phyloP scores from a whole-genome alignment of 2,329 filamentous ascomycete species.

The Penicillium brevicompactum region DNA sequence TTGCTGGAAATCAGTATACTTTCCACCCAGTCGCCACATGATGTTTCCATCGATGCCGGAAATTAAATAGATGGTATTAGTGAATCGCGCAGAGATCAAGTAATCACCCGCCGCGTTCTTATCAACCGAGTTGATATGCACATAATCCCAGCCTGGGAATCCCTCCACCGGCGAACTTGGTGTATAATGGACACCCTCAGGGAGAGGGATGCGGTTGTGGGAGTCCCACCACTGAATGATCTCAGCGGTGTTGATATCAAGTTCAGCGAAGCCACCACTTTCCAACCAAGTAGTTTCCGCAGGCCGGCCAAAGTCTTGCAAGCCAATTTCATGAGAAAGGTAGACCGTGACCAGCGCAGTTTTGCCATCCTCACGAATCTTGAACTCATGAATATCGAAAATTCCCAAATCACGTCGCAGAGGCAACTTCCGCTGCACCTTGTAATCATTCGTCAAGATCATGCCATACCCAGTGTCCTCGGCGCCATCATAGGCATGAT shows the following conservation, averaged over 20 bases:
- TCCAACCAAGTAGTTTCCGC: conserved; percentile 28
- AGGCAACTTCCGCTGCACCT: conserved; percentile 45
- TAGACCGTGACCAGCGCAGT: conserved; percentile 31
- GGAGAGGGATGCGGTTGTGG: conserved; percentile 30
- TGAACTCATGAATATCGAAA: conserved; percentile 45
- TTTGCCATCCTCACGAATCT: conserved; percentile 33
- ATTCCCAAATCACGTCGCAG: conserved; percentile 24
- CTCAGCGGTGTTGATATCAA: conserved; percentile 34
- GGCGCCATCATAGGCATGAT: conserved; percentile 37
- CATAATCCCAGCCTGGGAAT: conserved; percentile 35
- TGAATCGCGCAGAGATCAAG: conserved; percentile 42
- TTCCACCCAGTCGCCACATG: conserved; percentile 42
- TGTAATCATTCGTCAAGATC: conserved; percentile 51
- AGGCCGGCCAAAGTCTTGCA: conserved; percentile 29
- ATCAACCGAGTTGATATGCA: conserved; percentile 45
- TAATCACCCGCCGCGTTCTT: conserved; percentile 42
- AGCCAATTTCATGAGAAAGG: conserved; percentile 22
- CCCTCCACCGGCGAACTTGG: conserved; percentile 10
- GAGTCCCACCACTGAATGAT: conserved; percentile 40
- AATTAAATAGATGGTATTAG: conserved; percentile 41
- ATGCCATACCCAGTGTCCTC: conserved; percentile 44
- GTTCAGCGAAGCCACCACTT: conserved; percentile 36
- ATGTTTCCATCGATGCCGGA: conserved; percentile 36
- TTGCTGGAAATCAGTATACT: conserved; percentile 28
- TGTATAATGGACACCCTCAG: conserved; percentile 21